Conservation (phyloP, 345 rosid species). For the Anacardium occidentale region DNA sequence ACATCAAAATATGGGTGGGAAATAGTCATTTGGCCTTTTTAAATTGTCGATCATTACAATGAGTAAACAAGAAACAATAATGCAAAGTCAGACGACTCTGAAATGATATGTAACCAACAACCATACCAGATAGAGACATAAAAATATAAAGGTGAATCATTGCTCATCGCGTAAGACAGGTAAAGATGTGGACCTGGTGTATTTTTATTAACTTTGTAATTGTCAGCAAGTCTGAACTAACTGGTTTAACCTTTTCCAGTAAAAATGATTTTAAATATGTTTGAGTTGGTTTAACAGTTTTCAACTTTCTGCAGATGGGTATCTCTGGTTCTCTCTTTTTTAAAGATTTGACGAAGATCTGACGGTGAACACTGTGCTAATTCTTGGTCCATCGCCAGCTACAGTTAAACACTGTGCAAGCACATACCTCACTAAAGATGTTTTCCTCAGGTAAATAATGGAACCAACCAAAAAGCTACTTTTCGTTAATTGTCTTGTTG, state of each 20-base stretch:
- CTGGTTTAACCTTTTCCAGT: too few species aligned
- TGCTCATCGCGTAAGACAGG: neutral
- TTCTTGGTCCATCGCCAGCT: too few species aligned
- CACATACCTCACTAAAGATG: neutral
- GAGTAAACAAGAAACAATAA: neutral
- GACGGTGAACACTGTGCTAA: neutral
- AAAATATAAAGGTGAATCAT: neutral
- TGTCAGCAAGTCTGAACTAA: neutral
- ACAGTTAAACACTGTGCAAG: neutral
- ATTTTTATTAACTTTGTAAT: neutral
- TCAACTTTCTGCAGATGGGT: neutral
- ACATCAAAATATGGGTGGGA: too few species aligned
- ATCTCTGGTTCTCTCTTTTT: neutral
- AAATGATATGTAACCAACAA: neutral
- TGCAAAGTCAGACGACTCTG: neutral
- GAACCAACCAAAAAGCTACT: slow-evolving; percentile 22
- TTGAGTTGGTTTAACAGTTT: too few species aligned
- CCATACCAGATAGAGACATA: slow-evolving; percentile 9
- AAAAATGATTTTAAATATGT: too few species aligned
- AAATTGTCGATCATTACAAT: neutral
- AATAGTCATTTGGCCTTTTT: too few species aligned
- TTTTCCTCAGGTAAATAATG: slow-evolving; percentile 3
- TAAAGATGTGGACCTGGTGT: slow-evolving; percentile 17
- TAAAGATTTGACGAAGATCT: neutral
- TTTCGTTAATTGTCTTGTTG: slow-evolving; percentile 9